Conservation (phyloP, 2,329 filamentous ascomycete species). For the Ascochyta clinopodiicola region DNA sequence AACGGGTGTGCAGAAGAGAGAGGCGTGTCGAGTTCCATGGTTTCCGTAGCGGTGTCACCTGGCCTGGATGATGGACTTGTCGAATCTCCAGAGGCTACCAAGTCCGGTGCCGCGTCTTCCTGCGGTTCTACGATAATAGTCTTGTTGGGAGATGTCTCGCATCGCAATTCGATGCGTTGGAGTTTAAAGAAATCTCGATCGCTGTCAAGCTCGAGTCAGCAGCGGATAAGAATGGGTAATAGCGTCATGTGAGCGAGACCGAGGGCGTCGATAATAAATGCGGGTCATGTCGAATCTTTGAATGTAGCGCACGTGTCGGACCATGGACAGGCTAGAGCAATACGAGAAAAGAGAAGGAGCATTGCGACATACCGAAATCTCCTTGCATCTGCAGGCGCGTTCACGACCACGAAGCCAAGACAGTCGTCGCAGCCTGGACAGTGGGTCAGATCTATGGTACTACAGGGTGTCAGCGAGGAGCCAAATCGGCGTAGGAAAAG, state of each 20-base stretch:
- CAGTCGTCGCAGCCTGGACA: slow-evolving; percentile 10
- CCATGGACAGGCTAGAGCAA: neutral
- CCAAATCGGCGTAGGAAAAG: slow-evolving; percentile 8
- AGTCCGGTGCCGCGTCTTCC: slow-evolving; percentile 29
- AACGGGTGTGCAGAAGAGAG: slow-evolving; percentile 17
- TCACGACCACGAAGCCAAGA: slow-evolving; percentile 40
- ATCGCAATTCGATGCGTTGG: slow-evolving; percentile 48
- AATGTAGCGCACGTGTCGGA: neutral
- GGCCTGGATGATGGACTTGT: slow-evolving; percentile 24
- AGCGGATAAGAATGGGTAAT: neutral
- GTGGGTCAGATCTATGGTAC: slow-evolving; percentile 13
- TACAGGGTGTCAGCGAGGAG: slow-evolving; percentile 8
- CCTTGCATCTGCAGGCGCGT: slow-evolving; percentile 34
- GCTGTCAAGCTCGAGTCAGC: slow-evolving; percentile 26
- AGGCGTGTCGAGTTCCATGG: slow-evolving; percentile 40
- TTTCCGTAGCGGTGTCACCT: slow-evolving; percentile 11
- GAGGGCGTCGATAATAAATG: neutral
- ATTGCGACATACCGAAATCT: slow-evolving; percentile 43
- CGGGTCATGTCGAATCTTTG: neutral
- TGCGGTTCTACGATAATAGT: slow-evolving; percentile 37
- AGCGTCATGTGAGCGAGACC: neutral
- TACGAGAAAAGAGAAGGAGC: neutral
- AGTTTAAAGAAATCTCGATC: slow-evolving; percentile 50
- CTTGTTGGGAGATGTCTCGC: slow-evolving; percentile 34
- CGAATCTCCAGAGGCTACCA: slow-evolving; percentile 27